phyloP scores from a whole-genome alignment of 2,329 filamentous ascomycete species.

The Colletotrichum lupini region DNA sequence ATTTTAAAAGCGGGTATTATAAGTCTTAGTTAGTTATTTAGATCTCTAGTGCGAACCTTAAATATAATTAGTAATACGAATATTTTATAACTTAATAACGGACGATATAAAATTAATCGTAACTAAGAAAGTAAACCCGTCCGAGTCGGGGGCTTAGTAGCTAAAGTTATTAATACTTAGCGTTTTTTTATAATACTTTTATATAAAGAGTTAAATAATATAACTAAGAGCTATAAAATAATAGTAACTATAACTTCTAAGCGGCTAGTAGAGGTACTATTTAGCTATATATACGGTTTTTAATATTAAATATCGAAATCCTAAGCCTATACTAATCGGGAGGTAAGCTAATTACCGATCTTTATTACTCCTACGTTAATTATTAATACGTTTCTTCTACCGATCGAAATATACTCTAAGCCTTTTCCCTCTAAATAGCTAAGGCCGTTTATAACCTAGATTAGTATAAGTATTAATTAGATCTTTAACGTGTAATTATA shows the following conservation, averaged over 20 bases:
- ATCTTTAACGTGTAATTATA: not conserved
- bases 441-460: not conserved
- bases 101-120: not conserved
- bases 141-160: not conserved
- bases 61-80: not conserved
- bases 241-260: not conserved
- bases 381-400: not conserved
- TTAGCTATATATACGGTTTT: not conserved
- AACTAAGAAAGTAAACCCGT: not conserved
- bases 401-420: not conserved
- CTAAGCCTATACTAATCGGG: too few species aligned
- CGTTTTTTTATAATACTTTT: conserved; percentile 4
- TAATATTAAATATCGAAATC: not conserved
- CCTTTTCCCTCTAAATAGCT: conserved; percentile 6
- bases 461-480: not conserved
- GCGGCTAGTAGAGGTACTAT: not conserved
- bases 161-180: not conserved
- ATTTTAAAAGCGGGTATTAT: not conserved
- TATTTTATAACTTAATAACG: not conserved
- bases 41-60: too few species aligned
- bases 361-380: not conserved
- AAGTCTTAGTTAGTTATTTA: not conserved
- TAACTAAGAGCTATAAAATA: not conserved
- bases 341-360: not conserved
- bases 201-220: not conserved